Conservation (phyloP, 352 stramenopile species). For the Poterioochromonas sp. region DNA sequence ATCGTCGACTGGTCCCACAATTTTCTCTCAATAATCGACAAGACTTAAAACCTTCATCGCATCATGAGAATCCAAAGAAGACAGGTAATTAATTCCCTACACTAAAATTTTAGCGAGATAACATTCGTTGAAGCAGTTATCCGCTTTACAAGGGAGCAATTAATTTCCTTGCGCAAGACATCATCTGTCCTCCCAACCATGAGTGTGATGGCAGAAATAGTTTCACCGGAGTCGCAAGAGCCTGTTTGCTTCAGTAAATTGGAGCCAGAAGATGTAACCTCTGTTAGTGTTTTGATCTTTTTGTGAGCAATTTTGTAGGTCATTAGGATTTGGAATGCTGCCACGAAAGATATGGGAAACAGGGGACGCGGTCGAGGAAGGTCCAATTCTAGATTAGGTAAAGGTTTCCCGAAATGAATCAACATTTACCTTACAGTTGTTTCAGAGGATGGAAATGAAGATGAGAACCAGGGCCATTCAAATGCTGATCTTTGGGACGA, state of each 20-base stretch:
- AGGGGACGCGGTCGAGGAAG: not conserved
- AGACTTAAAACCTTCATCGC: too few species aligned
- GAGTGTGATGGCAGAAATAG: not conserved
- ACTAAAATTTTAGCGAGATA: too few species aligned
- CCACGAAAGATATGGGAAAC: not conserved
- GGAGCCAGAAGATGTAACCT: slow-evolving; percentile 12
- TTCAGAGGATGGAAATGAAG: not conserved
- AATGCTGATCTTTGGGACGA: slow-evolving; percentile 1
- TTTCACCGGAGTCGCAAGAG: not conserved
- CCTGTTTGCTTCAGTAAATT: slow-evolving; percentile 1
- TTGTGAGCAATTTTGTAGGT: too few species aligned
- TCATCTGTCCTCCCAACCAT: not conserved
- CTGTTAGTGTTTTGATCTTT: too few species aligned
- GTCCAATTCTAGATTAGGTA: not conserved
- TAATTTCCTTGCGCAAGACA: not conserved
- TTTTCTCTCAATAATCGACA: too few species aligned
- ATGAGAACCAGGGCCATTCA: not conserved
- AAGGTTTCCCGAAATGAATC: not conserved
- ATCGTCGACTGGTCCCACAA: too few species aligned
- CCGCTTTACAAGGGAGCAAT: not conserved
- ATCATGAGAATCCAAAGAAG: too few species aligned
- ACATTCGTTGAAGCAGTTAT: too few species aligned
- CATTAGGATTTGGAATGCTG: slow-evolving; percentile 2
- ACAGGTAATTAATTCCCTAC: too few species aligned
- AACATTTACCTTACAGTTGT: not conserved